phyloP scores from a whole-genome alignment of 106 monocot genomes.

The Dendrobium huoshanense region DNA sequence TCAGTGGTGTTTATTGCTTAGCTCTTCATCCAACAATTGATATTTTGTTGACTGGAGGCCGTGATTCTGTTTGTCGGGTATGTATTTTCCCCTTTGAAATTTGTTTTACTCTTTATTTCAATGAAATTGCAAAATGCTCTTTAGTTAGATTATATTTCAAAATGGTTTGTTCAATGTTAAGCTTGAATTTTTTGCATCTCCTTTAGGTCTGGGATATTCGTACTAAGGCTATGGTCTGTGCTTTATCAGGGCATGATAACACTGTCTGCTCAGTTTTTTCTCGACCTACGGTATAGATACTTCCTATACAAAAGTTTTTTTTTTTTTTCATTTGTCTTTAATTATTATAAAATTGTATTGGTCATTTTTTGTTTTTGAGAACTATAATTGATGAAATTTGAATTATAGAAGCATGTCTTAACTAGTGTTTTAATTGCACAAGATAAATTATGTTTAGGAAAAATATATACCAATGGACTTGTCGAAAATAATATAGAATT shows the following conservation, averaged over 20 bases:
- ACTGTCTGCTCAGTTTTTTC: slow-evolving; percentile 98
- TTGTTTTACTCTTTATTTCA: not conserved
- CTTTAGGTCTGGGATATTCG: slow-evolving; percentile 95
- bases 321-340: not conserved
- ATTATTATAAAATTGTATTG: not conserved
- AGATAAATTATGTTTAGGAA: not conserved
- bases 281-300: slow-evolving; percentile 72
- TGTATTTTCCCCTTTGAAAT: slow-evolving; percentile 6
- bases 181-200: slow-evolving; percentile 2
- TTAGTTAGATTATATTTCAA: slow-evolving; percentile 3
- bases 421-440: not conserved
- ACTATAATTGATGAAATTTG: not conserved
- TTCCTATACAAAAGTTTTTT: not conserved
- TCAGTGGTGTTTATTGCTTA: slow-evolving; percentile 98
- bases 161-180: not conserved
- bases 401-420: not conserved
- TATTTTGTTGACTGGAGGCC: slow-evolving; percentile 89
- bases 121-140: not conserved
- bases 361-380: not conserved
- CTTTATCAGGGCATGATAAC: slow-evolving; percentile 95
- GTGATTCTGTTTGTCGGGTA: slow-evolving; percentile 99
- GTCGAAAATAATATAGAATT: not conserved
- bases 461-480: not conserved
- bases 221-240: slow-evolving; percentile 93
- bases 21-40: slow-evolving; percentile 95